Conservation (phyloP, 2,329 filamentous ascomycete genomes). For the Beauveria sp. region DNA sequence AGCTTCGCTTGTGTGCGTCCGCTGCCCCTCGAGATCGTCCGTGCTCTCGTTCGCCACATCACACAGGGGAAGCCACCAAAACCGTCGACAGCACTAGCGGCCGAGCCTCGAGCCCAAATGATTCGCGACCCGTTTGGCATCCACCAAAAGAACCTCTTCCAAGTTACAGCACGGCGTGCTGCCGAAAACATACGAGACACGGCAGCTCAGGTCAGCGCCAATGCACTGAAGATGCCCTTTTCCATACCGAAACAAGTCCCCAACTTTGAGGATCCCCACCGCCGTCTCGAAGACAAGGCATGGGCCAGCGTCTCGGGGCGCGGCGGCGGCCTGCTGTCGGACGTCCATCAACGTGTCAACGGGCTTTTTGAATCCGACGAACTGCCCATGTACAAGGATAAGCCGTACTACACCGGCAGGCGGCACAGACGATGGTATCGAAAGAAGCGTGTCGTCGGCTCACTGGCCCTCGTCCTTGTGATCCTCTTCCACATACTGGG, state of each 20-base stretch:
- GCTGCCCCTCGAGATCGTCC: no score
- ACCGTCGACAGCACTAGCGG: conserved; percentile 4
- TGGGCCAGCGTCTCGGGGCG: conserved; percentile 46
- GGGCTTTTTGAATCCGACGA: conserved; percentile 50
- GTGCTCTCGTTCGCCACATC: background rate
- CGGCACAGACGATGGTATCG: conserved; percentile 52
- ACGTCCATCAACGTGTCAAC: conserved; percentile 54
- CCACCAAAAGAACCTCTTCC: conserved; percentile 37
- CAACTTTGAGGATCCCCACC: conserved; percentile 57
- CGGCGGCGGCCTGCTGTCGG: conserved; percentile 34
- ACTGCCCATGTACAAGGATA: conserved; percentile 98
- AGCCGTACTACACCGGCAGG: conserved; percentile 66
- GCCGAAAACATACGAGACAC: conserved; percentile 36
- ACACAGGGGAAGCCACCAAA: background rate
- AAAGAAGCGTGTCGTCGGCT: conserved; percentile 53
- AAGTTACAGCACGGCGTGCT: conserved; percentile 38
- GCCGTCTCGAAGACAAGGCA: conserved; percentile 56
- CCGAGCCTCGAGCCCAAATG: conserved; percentile 21
- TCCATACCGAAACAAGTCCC: conserved; percentile 62
- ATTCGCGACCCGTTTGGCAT: conserved; percentile 39
- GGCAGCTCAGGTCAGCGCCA: conserved; percentile 40
- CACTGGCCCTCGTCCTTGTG: conserved; percentile 46
- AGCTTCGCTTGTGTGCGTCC: no score
- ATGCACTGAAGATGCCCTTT: conserved; percentile 55
- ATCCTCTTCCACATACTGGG: conserved; percentile 64